A percentile compares a stretch with the other conserved stretches of the same genome.
phyloP scores from a whole-genome alignment of 345 rosid species.

The Nephelium lappaceum region DNA sequence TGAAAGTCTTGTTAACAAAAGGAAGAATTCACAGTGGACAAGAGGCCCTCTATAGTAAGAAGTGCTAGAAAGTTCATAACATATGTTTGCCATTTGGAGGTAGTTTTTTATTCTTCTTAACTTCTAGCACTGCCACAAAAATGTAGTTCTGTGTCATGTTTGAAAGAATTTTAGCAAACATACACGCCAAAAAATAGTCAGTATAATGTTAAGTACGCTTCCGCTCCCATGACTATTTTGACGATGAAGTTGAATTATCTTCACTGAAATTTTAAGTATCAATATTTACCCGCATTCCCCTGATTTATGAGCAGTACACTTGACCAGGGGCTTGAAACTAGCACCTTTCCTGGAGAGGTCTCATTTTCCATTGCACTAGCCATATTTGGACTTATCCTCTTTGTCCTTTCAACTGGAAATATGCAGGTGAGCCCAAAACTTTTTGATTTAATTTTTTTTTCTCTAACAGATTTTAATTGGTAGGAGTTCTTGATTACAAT shows the following conservation, averaged over 20 bases:
- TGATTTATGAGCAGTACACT: constrained; percentile 65
- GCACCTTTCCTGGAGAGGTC: constrained; percentile 83
- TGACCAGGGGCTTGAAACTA: constrained; percentile 94
- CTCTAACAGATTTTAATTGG: neutral
- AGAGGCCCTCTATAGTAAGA: no score
- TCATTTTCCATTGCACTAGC: constrained; percentile 84
- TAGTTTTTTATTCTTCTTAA: neutral
- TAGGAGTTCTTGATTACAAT: neutral
- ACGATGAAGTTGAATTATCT: neutral
- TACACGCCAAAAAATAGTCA: neutral
- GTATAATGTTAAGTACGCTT: neutral
- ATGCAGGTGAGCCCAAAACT: constrained; percentile 58
- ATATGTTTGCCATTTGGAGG: neutral
- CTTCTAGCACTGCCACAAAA: neutral
- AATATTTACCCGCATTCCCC: constrained; percentile 16
- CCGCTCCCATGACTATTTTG: neutral
- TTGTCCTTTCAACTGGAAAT: no score
- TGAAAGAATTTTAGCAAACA: neutral
- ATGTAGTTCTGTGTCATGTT: neutral
- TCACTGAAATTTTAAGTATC: neutral
- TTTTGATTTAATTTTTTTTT: neutral
- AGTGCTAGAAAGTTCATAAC: no score
- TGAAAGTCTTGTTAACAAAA: no score
- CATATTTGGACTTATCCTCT: constrained; percentile 86
- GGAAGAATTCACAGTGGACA: no score